Percentiles rank a stretch among this genome's conserved stretches.
Conservation (phyloP, 1,139 yeast species). For the Geotrichum carabidarum region DNA sequence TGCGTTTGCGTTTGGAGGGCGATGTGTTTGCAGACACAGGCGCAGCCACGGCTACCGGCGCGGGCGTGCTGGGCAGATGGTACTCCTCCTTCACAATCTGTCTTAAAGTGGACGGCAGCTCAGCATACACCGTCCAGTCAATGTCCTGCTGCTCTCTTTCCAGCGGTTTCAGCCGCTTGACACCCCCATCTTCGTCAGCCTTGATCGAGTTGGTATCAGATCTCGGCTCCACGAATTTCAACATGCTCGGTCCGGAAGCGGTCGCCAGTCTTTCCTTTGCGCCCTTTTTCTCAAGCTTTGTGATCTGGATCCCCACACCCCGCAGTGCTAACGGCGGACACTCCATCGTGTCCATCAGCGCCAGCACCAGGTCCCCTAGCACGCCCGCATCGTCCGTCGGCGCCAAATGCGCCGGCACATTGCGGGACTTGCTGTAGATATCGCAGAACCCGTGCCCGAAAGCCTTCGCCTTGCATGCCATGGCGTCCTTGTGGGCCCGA, state of each 20-base stretch:
- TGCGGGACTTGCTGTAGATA: constrained; percentile 51
- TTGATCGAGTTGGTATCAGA: background rate
- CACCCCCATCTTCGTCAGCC: background rate
- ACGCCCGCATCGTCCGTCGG: constrained; percentile 60
- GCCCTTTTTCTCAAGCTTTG: constrained; percentile 22
- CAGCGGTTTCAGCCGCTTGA: background rate
- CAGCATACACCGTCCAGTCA: constrained; percentile 17
- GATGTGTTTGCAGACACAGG: background rate
- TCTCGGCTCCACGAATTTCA: constrained; percentile 1
- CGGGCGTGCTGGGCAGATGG: constrained; percentile 7
- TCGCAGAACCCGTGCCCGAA: constrained; percentile 83
- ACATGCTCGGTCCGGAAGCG: background rate
- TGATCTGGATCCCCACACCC: constrained; percentile 70
- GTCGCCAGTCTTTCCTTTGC: background rate
- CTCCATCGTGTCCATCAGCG: constrained; percentile 51
- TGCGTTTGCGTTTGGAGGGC: background rate
- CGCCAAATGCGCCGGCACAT: constrained; percentile 43
- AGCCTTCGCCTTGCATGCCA: constrained; percentile 47
- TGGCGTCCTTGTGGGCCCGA: constrained; percentile 23
- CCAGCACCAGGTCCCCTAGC: constrained; percentile 56
- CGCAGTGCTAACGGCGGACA: constrained; percentile 66
- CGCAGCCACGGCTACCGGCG: background rate
- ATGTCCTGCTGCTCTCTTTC: background rate
- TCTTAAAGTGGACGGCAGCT: constrained; percentile 14
- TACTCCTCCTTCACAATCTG: constrained; percentile 13